Conservation (phyloP, 2,329 filamentous ascomycete species). For the Beauveria asiatica region DNA sequence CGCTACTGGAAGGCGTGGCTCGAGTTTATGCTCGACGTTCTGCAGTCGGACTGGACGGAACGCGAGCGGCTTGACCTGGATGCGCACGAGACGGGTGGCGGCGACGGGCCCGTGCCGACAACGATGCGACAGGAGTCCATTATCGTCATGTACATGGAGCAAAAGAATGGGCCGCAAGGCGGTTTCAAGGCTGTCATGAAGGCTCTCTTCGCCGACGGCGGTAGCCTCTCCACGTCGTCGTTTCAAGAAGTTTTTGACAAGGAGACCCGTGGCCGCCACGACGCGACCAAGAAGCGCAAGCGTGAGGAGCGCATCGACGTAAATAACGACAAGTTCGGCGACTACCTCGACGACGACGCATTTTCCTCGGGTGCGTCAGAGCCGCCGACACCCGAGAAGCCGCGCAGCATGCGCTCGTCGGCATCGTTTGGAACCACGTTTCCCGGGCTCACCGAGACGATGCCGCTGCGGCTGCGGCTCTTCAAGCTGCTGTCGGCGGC, state of each 20-base stretch:
- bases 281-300: constrained; percentile 40
- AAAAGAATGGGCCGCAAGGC: constrained; percentile 35
- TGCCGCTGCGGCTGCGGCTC: constrained; percentile 54
- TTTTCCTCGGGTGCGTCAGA: constrained; percentile 39
- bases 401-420: constrained; percentile 18
- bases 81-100: constrained; percentile 18
- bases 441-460: constrained; percentile 39
- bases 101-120: constrained; percentile 16
- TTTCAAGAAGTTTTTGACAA: constrained; percentile 61
- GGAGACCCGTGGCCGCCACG: constrained; percentile 39
- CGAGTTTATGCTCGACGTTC: constrained; percentile 65
- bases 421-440: constrained; percentile 17
- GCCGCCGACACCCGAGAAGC: constrained; percentile 35
- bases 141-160: constrained; percentile 49
- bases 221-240: constrained; percentile 39
- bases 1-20: constrained; percentile 74
- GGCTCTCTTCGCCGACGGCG: constrained; percentile 60
- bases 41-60: constrained; percentile 63
- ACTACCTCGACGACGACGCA: constrained; percentile 52
- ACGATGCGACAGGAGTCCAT: constrained; percentile 44
- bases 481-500: constrained; percentile 47
- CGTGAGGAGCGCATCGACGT: constrained; percentile 41
- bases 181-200: constrained; percentile 49
- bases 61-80: constrained; percentile 41
- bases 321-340: constrained; percentile 50